phyloP scores from a whole-genome alignment of 768 basidiomycete species.

The Tulasnella sp. region DNA sequence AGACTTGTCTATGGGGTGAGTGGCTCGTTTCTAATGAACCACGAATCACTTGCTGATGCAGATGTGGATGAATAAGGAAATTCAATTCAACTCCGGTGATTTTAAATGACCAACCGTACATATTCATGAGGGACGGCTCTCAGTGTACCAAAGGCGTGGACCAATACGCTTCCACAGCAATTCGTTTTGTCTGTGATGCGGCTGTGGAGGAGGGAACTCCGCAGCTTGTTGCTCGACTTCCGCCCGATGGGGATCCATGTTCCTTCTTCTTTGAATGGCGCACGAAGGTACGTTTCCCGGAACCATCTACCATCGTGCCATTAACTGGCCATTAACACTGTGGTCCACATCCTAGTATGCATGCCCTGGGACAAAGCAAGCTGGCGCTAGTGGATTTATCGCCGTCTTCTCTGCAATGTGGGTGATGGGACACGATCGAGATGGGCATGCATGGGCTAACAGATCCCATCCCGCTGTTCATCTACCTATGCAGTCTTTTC shows the following conservation, averaged over 20 bases:
- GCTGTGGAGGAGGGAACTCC: conserved; percentile 46
- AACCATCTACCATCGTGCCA: background rate
- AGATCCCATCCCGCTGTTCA: background rate
- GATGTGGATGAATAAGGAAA: conserved; percentile 30
- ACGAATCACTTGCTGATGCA: background rate
- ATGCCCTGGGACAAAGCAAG: conserved; percentile 53
- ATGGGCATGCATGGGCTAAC: too few relatives aligned
- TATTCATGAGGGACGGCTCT: conserved; percentile 55
- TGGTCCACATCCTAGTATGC: conserved; percentile 40
- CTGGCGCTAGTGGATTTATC: conserved; percentile 42
- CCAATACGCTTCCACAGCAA: conserved; percentile 49
- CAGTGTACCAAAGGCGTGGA: conserved; percentile 39
- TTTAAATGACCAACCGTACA: conserved; percentile 41
- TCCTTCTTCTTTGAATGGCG: conserved; percentile 77
- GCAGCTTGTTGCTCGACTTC: conserved; percentile 54
- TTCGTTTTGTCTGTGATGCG: conserved; percentile 70
- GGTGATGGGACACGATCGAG: conserved; percentile 27
- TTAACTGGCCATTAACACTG: background rate
- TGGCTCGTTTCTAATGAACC: background rate
- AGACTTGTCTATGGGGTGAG: conserved; percentile 65
- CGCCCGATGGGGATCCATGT: conserved; percentile 44
- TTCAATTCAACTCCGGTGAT: conserved; percentile 55
- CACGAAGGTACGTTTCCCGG: conserved; percentile 48
- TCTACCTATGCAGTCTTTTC: conserved; percentile 35
- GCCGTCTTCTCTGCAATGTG: conserved; percentile 50